Conservation (phyloP, 352 stramenopile genomes). For the Plasmopara muralis region DNA sequence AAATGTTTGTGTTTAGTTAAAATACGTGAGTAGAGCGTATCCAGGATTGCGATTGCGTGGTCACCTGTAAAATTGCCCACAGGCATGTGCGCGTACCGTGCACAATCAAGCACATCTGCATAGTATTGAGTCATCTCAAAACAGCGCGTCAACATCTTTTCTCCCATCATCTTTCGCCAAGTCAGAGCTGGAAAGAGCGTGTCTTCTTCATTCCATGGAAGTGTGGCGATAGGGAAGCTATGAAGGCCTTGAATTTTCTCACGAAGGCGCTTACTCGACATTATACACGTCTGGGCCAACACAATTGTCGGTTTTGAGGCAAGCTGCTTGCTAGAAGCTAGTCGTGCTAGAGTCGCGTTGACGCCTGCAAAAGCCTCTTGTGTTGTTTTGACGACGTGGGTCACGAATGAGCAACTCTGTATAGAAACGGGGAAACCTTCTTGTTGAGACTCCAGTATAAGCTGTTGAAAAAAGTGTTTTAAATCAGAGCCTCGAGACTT, state of each 20-base stretch:
- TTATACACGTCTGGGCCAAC: constrained; percentile 67
- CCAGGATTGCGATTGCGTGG: constrained; percentile 86
- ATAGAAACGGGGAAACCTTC: constrained; percentile 29
- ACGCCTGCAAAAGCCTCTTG: constrained; percentile 76
- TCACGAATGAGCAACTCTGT: constrained; percentile 46
- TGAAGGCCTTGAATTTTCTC: constrained; percentile 85
- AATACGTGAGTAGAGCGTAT: constrained; percentile 90
- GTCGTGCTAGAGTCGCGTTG: constrained; percentile 79
- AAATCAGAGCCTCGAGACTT: constrained; percentile 47
- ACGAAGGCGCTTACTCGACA: constrained; percentile 55
- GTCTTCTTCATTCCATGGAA: constrained; percentile 80
- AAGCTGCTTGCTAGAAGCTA: constrained; percentile 81
- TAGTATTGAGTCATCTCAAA: constrained; percentile 87
- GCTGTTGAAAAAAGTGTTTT: constrained; percentile 45
- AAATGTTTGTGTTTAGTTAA: constrained; percentile 92
- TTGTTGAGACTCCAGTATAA: constrained; percentile 33
- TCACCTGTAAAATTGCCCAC: constrained; percentile 93
- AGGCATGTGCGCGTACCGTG: constrained; percentile 89
- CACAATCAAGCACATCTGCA: constrained; percentile 81
- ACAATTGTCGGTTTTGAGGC: constrained; percentile 77
- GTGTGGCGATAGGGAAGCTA: constrained; percentile 88
- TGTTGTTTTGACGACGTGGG: constrained; percentile 72
- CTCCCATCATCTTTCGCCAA: constrained; percentile 87
- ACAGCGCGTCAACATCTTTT: constrained; percentile 67
- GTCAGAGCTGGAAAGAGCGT: constrained; percentile 86